A percentile compares a stretch with the other conserved stretches of the same genome.
Evolutionary conservation across 2,329 filamentous ascomycete species (phyloP).

Genomic region (Dactylellina leptospora): DNA sequence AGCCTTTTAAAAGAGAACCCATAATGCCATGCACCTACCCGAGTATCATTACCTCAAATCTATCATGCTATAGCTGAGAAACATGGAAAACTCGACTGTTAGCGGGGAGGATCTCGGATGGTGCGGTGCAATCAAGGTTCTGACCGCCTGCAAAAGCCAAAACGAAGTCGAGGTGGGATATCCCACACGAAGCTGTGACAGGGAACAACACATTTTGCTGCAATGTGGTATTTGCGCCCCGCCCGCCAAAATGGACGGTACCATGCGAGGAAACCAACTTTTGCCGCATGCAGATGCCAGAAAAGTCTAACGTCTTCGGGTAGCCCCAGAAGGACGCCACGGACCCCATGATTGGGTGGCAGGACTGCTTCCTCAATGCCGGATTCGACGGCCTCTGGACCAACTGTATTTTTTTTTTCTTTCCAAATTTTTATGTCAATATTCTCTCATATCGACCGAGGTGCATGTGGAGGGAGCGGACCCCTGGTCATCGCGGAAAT

Average conservation of each 20-base stretch:
- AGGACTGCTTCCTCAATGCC: neutral
- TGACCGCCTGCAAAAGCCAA: constrained; percentile 48
- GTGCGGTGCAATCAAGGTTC: constrained; percentile 43
- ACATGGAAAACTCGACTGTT: constrained; percentile 30
- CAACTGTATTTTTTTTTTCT: constrained; percentile 10
- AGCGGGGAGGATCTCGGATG: constrained; percentile 38
- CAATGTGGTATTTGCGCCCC: constrained; percentile 49
- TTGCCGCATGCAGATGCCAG: constrained; percentile 48
- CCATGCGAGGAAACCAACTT: constrained; percentile 33
- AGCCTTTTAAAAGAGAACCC: constrained; percentile 36
- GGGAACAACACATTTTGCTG: constrained; percentile 29
- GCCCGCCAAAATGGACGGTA: constrained; percentile 26
- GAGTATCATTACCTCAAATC: constrained; percentile 17
- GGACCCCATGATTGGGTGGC: constrained; percentile 18
- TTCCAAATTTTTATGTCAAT: constrained; percentile 14
- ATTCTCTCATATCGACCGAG: constrained; percentile 11
- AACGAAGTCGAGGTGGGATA: constrained; percentile 39
- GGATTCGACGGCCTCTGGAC: constrained; percentile 1
- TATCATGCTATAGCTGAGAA: constrained; percentile 4
- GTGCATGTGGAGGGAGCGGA: neutral
- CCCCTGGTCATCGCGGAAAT: constrained; percentile 33
- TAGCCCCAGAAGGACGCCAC: constrained; percentile 21
- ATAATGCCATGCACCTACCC: constrained; percentile 31
- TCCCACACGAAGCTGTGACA: constrained; percentile 35
- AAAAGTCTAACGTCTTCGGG: constrained; percentile 32